These are phyloP conservation scores for Rosa chinensis DNA, from an alignment of 306 rosid species.

Conservation along the genomic window DNA sequence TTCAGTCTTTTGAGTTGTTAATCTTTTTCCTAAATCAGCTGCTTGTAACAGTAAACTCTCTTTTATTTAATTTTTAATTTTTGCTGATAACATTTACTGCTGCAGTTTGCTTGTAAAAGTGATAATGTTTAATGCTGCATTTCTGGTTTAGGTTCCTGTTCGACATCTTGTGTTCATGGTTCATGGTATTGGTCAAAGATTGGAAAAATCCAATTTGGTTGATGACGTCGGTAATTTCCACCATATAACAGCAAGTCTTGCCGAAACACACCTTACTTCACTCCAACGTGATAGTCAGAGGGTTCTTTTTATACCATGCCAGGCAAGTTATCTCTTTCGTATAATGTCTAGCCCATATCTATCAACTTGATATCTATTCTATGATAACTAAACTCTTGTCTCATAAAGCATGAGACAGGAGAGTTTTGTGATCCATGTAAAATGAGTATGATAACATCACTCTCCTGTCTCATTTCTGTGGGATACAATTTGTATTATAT, in stretches of 20 bases:
- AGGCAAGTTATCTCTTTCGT: constrained; percentile 46
- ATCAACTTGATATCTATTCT: constrained; percentile 6
- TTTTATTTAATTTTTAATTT: not conserved
- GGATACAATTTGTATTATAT: not conserved
- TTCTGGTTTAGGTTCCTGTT: constrained; percentile 78
- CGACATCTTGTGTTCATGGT: constrained; percentile 97
- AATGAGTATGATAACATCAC: too few relatives aligned
- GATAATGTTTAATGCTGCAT: not conserved
- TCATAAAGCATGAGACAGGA: not conserved
- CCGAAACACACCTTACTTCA: constrained; percentile 81
- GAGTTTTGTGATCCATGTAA: not conserved
- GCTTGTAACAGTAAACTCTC: not conserved
- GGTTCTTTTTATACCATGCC: constrained; percentile 96
- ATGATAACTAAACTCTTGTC: not conserved
- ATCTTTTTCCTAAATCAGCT: not conserved
- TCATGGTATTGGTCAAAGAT: constrained; percentile 99
- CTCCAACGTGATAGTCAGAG: constrained; percentile 80
- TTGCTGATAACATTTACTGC: not conserved
- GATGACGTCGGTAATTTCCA: constrained; percentile 86
- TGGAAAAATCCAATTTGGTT: constrained; percentile 97
- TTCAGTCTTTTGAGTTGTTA: not conserved
- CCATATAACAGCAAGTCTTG: constrained; percentile 74
- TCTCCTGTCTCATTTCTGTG: not conserved
- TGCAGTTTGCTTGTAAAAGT: constrained; percentile 2
- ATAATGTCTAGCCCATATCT: constrained; percentile 11